Conservation (phyloP, 176 grass and related monocot species). For the Ensete glaucum region DNA sequence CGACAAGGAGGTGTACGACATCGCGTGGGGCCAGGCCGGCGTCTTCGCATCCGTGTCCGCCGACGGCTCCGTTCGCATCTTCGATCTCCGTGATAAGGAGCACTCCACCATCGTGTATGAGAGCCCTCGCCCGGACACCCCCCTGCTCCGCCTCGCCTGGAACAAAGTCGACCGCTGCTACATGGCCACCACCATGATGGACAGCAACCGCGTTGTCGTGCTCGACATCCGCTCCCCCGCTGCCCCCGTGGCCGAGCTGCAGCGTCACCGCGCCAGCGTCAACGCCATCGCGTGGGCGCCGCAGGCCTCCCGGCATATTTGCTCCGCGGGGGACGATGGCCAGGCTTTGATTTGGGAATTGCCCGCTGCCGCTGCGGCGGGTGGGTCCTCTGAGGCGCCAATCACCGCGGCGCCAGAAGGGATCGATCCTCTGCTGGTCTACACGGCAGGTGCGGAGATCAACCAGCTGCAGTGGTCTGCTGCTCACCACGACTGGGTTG, state of each 20-base stretch:
- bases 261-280: slow-evolving; percentile 57
- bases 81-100: slow-evolving; percentile 95
- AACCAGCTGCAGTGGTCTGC: slow-evolving; percentile 87
- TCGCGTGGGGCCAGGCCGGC: slow-evolving; percentile 84
- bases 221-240: slow-evolving; percentile 83
- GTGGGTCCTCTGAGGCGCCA: slow-evolving; percentile 16
- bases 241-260: slow-evolving; percentile 78
- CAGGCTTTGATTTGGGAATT: slow-evolving; percentile 84
- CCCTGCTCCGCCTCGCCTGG: slow-evolving; percentile 86
- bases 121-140: slow-evolving; percentile 92
- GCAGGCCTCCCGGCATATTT: slow-evolving; percentile 58
- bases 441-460: slow-evolving; percentile 59
- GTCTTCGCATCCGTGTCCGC: slow-evolving; percentile 91
- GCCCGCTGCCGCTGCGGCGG: slow-evolving; percentile 12
- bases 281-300: slow-evolving; percentile 86
- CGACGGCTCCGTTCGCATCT: slow-evolving; percentile 91
- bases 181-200: slow-evolving; percentile 92
- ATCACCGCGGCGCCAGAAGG: slow-evolving; percentile 37
- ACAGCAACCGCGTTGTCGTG: slow-evolving; percentile 79
- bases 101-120: slow-evolving; percentile 97
- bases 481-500: slow-evolving; percentile 72
- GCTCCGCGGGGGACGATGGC: slow-evolving; percentile 79
- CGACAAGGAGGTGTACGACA: slow-evolving; percentile 98
- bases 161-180: slow-evolving; percentile 64
- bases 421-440: slow-evolving; percentile 61